Evolutionary conservation across 2,329 filamentous ascomycete genomes (phyloP).

Genomic region (Ophiosphaerella korrae): DNA sequence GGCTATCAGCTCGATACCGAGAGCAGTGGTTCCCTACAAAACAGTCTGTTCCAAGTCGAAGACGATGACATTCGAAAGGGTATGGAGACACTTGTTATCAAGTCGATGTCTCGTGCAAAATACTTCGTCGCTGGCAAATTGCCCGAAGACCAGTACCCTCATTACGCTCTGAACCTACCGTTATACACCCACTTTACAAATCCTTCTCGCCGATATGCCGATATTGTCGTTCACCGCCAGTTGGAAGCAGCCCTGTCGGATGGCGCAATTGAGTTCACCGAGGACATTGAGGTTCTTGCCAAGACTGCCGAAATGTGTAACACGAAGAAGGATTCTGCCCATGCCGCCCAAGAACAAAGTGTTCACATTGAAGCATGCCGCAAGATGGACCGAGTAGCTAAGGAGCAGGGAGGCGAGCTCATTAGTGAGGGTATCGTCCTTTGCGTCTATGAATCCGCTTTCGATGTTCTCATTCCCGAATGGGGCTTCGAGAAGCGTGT

Average conservation of each 20-base stretch:
- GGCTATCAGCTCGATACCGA: conserved; percentile 88
- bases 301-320: conserved; percentile 97
- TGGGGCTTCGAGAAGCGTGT: conserved; percentile 99
- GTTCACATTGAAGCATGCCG: conserved; percentile 98
- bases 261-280: conserved; percentile 80
- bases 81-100: conserved; percentile 94
- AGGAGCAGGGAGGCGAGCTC: conserved; percentile 85
- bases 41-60: conserved; percentile 91
- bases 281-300: conserved; percentile 83
- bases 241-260: conserved; percentile 84
- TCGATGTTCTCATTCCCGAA: conserved; percentile 96
- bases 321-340: conserved; percentile 98
- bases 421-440: conserved; percentile 95
- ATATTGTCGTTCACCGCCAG: conserved; percentile 94
- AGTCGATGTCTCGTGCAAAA: conserved; percentile 95
- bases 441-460: conserved; percentile 97
- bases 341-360: conserved; percentile 97
- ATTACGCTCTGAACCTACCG: conserved; percentile 91
- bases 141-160: conserved; percentile 75
- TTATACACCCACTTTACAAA: conserved; percentile 98
- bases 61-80: conserved; percentile 91
- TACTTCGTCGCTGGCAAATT: conserved; percentile 88
- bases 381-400: conserved; percentile 88
- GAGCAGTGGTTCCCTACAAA: conserved; percentile 89
- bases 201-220: conserved; percentile 90